A percentile compares a stretch with the other conserved stretches of the same genome.
phyloP scores from a whole-genome alignment of 805 yeast species.

The Blastobotrys robertii region DNA sequence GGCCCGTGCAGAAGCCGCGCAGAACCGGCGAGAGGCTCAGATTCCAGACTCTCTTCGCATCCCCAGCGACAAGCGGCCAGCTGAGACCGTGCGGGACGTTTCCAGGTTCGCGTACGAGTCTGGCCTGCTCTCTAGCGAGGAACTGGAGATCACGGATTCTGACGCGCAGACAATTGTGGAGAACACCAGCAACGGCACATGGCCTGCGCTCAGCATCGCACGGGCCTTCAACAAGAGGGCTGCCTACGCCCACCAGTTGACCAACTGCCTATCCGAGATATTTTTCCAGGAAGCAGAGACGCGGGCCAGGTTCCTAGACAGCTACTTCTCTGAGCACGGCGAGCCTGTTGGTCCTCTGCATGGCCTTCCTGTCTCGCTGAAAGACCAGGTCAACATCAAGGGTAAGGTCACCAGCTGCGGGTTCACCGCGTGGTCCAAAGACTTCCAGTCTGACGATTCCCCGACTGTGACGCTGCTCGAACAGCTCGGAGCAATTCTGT shows the following conservation, averaged over 20 bases:
- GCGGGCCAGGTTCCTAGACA: slow-evolving; percentile 47
- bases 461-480: slow-evolving; percentile 33
- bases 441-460: slow-evolving; percentile 24
- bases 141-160: slow-evolving; percentile 19
- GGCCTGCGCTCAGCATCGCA: slow-evolving; percentile 38
- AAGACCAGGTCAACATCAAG: slow-evolving; percentile 39
- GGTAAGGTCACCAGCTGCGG: slow-evolving; percentile 45
- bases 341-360: slow-evolving; percentile 52
- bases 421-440: slow-evolving; percentile 23
- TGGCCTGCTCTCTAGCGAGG: slow-evolving; percentile 16
- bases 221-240: slow-evolving; percentile 50
- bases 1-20: slow-evolving; percentile 6
- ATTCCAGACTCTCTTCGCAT: slow-evolving; percentile 15
- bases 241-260: slow-evolving; percentile 46
- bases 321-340: slow-evolving; percentile 36
- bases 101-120: slow-evolving; percentile 13
- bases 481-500: slow-evolving; percentile 42
- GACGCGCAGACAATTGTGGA: slow-evolving; percentile 17
- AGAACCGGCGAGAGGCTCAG: slow-evolving; percentile 11
- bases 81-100: slow-evolving; percentile 14
- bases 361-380: slow-evolving; percentile 56
- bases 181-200: slow-evolving; percentile 23
- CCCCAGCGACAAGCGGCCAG: slow-evolving; percentile 17
- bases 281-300: slow-evolving; percentile 51
- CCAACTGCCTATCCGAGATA: slow-evolving; percentile 28